These are phyloP conservation scores for Penicillium coffeae DNA, from an alignment of 495 filamentous ascomycete species.

Conservation along the genomic window DNA sequence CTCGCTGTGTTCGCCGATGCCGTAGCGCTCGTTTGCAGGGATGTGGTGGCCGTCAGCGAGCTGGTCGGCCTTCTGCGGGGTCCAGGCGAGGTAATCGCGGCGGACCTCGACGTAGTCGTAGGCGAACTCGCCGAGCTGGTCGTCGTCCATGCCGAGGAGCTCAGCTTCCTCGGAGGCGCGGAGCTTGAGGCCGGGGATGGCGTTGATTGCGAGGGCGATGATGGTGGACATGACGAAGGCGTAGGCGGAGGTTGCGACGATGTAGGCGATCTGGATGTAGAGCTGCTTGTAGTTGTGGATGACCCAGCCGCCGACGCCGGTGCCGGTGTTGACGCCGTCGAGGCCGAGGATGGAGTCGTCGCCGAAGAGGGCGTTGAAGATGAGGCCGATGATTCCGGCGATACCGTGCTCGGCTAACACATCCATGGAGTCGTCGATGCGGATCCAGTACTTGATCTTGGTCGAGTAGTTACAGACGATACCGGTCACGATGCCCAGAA, in stretches of 20 bases:
- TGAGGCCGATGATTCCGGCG: constrained; percentile 85
- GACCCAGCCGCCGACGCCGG: constrained; percentile 72
- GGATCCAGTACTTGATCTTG: constrained; percentile 94
- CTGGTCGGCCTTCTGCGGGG: constrained; percentile 72
- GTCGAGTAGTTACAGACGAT: constrained; percentile 90
- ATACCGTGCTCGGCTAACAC: constrained; percentile 97
- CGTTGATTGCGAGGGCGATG: constrained; percentile 80
- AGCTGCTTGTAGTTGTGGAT: constrained; percentile 86
- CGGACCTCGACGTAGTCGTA: constrained; percentile 99
- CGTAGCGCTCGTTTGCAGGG: constrained; percentile 68
- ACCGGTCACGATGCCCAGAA: constrained; percentile 80
- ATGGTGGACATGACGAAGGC: constrained; percentile 79
- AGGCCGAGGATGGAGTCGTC: constrained; percentile 87
- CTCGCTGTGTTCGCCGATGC: constrained; percentile 72
- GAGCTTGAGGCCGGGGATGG: constrained; percentile 84
- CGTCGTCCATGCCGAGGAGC: constrained; percentile 96
- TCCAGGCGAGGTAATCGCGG: constrained; percentile 96
- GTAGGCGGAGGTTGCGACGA: constrained; percentile 70
- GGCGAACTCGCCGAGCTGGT: constrained; percentile 97
- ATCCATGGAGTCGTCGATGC: constrained; percentile 95
- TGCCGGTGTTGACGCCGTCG: constrained; percentile 83
- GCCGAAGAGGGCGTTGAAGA: constrained; percentile 91
- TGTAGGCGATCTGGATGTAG: constrained; percentile 89
- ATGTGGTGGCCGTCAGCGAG: constrained; percentile 58
- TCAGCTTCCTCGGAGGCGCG: constrained; percentile 95